A percentile compares a stretch with the other conserved stretches of the same genome.
phyloP scores from a whole-genome alignment of 108 stramenopile species.

The Parietichytrium sp. region DNA sequence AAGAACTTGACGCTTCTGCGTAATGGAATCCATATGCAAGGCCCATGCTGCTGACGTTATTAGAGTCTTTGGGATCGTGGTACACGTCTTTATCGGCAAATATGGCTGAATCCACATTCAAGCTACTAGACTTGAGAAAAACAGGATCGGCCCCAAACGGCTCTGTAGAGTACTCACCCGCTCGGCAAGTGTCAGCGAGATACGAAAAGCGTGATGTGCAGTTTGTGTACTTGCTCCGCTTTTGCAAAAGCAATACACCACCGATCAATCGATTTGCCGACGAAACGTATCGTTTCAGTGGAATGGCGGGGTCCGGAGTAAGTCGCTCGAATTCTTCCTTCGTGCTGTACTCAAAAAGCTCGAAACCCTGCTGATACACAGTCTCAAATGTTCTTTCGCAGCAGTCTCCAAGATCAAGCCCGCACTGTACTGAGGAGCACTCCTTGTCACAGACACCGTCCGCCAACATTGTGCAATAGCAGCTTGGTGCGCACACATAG shows the following conservation, averaged over 20 bases:
- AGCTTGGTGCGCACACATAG: neutral
- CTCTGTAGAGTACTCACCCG: neutral
- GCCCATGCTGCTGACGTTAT: neutral
- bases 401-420: slow-evolving; percentile 29
- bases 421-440: neutral
- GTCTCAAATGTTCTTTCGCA: neutral
- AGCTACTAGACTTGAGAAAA: neutral
- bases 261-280: neutral
- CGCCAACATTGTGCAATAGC: neutral
- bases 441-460: neutral
- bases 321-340: neutral
- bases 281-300: neutral
- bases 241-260: neutral
- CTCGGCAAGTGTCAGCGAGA: neutral
- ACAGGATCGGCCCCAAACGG: slow-evolving; percentile 25
- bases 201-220: neutral
- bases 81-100: neutral
- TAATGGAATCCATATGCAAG: neutral
- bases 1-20: neutral
- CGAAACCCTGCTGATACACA: neutral
- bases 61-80: neutral
- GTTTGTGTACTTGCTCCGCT: neutral
- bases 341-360: neutral
- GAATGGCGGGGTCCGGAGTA: neutral
- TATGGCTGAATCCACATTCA: neutral